Evolutionary conservation across 2,329 filamentous ascomycete species (phyloP).

Genomic region (Diaporthe citri): DNA sequence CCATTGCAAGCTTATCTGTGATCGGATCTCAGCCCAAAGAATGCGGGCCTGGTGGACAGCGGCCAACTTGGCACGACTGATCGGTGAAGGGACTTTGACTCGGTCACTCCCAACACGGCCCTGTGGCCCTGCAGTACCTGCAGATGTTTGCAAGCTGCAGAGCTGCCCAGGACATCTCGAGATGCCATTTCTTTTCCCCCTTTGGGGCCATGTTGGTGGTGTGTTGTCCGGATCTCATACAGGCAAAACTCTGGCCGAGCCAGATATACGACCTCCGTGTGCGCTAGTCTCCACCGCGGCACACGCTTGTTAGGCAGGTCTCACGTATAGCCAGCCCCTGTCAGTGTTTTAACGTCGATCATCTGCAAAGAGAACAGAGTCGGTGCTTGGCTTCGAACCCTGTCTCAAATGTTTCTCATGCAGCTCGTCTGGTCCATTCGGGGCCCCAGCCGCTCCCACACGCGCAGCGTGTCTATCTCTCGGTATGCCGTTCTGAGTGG

Average conservation of each 20-base stretch:
- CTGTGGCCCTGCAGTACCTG: too few relatives aligned
- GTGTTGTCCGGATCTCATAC: not conserved
- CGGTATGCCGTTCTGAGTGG: not conserved
- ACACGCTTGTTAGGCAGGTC: conserved; percentile 32
- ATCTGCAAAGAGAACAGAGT: conserved; percentile 9
- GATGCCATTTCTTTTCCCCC: not conserved
- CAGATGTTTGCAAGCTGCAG: not conserved
- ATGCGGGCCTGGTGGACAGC: conserved; percentile 6
- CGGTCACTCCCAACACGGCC: conserved; percentile 3
- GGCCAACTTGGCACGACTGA: conserved; percentile 1
- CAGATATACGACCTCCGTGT: conserved; percentile 6
- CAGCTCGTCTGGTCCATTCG: conserved; percentile 13
- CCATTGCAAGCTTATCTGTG: not conserved
- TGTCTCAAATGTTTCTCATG: conserved; percentile 32
- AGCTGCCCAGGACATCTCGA: not conserved
- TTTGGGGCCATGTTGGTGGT: not conserved
- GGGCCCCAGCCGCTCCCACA: conserved; percentile 30
- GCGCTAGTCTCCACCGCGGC: not conserved
- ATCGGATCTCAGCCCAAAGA: conserved; percentile 21
- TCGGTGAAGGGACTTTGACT: not conserved
- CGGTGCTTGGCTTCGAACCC: conserved; percentile 33
- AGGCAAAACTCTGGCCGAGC: conserved; percentile 5
- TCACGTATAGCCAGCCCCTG: conserved; percentile 21
- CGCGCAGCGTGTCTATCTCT: not conserved
- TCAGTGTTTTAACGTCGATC: conserved; percentile 32